Evolutionary conservation across 192 early-diverging fungal genomes (phyloP).

Genomic region (Globomyces pollinis-pini): DNA sequence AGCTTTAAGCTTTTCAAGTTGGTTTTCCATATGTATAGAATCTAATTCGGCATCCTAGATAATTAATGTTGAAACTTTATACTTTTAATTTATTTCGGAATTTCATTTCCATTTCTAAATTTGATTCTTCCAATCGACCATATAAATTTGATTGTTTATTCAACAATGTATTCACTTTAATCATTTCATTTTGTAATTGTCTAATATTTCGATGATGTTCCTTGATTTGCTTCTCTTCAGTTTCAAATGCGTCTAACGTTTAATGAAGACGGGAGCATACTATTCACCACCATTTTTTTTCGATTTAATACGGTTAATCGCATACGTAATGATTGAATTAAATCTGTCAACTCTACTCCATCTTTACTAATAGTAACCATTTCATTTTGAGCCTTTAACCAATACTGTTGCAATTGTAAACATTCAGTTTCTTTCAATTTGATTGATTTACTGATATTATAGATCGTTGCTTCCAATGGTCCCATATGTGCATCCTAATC

Average conservation of each 20-base stretch:
- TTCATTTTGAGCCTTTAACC: constrained; percentile 55
- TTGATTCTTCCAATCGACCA: constrained; percentile 45
- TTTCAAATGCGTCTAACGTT: constrained; percentile 39
- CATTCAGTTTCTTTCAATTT: constrained; percentile 46
- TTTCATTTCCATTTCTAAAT: constrained; percentile 50
- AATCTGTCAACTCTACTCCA: constrained; percentile 34
- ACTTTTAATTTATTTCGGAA: constrained; percentile 47
- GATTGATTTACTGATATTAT: constrained; percentile 49
- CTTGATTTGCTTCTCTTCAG: constrained; percentile 46
- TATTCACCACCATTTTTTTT: constrained; percentile 55
- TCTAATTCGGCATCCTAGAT: constrained; percentile 50
- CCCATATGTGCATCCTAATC: constrained; percentile 51
- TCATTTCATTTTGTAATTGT: constrained; percentile 50
- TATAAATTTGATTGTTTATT: constrained; percentile 41
- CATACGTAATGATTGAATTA: constrained; percentile 47
- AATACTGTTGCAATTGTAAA: constrained; percentile 46
- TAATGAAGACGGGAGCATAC: constrained; percentile 25
- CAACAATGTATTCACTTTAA: constrained; percentile 54
- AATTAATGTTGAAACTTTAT: no score
- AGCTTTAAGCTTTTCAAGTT: constrained; percentile 34
- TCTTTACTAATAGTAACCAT: constrained; percentile 43
- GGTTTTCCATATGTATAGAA: constrained; percentile 36
- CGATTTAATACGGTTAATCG: constrained; percentile 41
- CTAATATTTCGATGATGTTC: constrained; percentile 48
- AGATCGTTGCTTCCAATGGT: constrained; percentile 55